Conservation (phyloP, 192 early-diverging fungal genomes). For the Phlyctochytrium planicorne region DNA sequence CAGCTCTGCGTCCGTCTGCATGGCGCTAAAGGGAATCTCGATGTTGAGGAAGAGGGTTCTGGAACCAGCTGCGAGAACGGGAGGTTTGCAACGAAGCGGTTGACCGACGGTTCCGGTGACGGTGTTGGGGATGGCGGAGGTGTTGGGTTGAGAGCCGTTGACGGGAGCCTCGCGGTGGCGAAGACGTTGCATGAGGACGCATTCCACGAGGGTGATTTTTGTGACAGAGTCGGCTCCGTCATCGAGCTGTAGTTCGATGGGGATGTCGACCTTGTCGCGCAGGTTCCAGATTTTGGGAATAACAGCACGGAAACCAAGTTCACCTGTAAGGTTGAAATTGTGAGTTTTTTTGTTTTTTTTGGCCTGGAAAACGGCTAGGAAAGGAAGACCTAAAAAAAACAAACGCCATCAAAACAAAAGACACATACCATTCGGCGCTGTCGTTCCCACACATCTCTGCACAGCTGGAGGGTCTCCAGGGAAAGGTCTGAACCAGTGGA, state of each 20-base stretch:
- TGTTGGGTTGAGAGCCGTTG: not conserved
- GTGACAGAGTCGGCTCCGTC: not conserved
- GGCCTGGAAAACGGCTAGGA: not conserved
- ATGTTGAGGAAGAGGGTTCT: not conserved
- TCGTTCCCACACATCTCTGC: not conserved
- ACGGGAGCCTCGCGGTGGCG: conserved; percentile 2
- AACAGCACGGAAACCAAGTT: not conserved
- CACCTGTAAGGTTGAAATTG: not conserved
- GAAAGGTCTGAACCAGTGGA: not conserved
- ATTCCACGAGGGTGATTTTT: not conserved
- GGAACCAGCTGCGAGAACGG: not conserved
- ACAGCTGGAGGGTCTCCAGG: not conserved
- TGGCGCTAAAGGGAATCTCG: not conserved
- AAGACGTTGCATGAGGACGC: not conserved
- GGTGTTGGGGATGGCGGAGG: not conserved
- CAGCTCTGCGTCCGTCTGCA: not conserved
- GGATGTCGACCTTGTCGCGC: not conserved
- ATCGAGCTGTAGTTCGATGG: not conserved
- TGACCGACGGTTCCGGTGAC: not conserved
- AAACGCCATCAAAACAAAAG: not conserved
- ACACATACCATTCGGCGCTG: not conserved
- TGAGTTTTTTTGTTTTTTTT: not conserved
- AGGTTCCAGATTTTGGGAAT: not conserved
- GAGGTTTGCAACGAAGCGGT: not conserved
- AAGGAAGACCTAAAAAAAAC: not conserved